These are phyloP conservation scores for Scopulariopsis brevicaulis DNA, from an alignment of 2,329 filamentous ascomycete genomes.

Conservation along the genomic window DNA sequence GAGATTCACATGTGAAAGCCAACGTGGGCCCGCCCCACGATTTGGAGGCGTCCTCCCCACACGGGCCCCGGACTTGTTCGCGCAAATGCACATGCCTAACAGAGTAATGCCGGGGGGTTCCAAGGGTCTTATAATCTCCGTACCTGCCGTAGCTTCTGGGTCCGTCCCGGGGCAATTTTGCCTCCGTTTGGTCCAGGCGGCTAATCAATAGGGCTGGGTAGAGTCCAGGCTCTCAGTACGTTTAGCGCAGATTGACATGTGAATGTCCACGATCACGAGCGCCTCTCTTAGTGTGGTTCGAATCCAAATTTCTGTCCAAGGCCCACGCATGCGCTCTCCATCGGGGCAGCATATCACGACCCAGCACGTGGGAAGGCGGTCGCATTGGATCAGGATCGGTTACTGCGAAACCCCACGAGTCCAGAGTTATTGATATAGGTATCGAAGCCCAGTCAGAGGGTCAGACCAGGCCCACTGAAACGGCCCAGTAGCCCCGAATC, in stretches of 20 bases:
- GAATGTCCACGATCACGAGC: neutral
- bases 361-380: no score
- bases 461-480: no score
- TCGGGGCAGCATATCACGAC: no score
- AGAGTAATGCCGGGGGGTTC: no score
- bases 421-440: no score
- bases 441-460: no score
- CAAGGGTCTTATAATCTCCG: neutral
- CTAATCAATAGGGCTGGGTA: neutral
- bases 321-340: no score
- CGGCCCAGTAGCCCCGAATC: neutral
- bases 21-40: neutral
- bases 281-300: neutral
- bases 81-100: neutral
- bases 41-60: neutral
- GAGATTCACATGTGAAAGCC: neutral
- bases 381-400: no score
- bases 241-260: neutral
- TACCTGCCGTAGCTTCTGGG: neutral
- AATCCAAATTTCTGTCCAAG: no score
- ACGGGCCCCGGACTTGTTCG: neutral
- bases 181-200: neutral
- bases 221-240: neutral
- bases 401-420: no score
- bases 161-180: neutral